A percentile compares a stretch with the other conserved stretches of the same genome.
These are phyloP conservation scores for Melaleuca quinquenervia DNA, from an alignment of 345 rosid species.

Conservation along the genomic window DNA sequence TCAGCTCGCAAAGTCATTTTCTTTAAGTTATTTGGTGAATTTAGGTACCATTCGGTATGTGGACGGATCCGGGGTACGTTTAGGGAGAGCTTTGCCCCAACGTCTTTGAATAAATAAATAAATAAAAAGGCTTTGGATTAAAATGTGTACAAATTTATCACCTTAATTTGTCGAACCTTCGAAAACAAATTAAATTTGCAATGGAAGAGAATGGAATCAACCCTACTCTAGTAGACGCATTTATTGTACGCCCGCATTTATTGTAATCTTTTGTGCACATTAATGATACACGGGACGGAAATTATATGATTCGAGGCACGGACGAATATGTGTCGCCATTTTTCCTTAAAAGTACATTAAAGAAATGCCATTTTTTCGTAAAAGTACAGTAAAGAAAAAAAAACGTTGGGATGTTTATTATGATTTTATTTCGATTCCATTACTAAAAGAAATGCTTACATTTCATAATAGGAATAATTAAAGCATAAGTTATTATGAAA, in stretches of 20 bases:
- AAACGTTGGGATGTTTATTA: not conserved
- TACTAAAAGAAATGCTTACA: not conserved
- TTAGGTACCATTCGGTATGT: too few species aligned
- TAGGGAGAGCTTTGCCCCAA: not conserved
- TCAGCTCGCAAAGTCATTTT: not conserved
- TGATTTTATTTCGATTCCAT: not conserved
- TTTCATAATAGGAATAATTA: not conserved
- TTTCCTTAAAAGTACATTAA: not conserved
- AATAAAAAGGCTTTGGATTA: not conserved
- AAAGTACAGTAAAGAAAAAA: not conserved
- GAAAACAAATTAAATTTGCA: not conserved
- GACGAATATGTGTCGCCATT: rapidly evolving
- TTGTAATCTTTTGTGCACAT: not conserved
- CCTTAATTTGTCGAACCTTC: not conserved
- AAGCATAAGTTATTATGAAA: not conserved
- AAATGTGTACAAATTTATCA: not conserved
- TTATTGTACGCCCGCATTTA: not conserved
- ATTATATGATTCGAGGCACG: not conserved
- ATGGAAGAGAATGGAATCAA: not conserved
- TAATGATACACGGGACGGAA: not conserved
- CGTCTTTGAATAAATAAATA: not conserved
- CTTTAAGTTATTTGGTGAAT: not conserved
- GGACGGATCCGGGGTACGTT: not conserved
- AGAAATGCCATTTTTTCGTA: not conserved
- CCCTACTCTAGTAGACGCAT: not conserved